These are phyloP conservation scores for Acanthamoeba royreba DNA, from an alignment of 208 protist genomes.

Conservation along the genomic window DNA sequence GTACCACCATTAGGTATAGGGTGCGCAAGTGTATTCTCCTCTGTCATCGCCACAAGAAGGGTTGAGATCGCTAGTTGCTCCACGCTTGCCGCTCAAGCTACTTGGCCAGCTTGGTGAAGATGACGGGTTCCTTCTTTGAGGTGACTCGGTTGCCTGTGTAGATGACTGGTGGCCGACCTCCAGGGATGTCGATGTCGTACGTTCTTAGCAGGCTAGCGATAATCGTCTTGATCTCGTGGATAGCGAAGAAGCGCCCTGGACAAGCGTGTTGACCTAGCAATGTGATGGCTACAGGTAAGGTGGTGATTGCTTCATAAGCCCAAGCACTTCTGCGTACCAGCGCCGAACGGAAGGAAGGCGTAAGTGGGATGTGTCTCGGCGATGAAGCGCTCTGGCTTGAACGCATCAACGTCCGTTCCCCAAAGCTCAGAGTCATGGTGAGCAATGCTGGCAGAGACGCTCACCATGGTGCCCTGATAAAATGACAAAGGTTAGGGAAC, in stretches of 20 bases:
- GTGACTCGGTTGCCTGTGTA: not conserved
- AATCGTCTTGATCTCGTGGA: conserved; percentile 29
- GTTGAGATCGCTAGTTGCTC: too few species aligned
- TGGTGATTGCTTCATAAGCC: not conserved
- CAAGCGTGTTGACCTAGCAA: not conserved
- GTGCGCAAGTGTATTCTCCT: too few species aligned
- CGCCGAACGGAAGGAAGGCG: not conserved
- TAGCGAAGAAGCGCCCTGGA: not conserved
- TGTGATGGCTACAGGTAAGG: not conserved
- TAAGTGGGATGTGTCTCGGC: not conserved
- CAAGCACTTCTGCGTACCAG: not conserved
- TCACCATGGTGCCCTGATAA: not conserved
- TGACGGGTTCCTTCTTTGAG: not conserved
- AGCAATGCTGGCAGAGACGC: not conserved
- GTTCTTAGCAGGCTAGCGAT: not conserved
- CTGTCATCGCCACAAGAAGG: too few species aligned
- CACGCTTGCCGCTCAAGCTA: too few species aligned
- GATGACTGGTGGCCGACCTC: not conserved
- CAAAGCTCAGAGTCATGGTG: not conserved
- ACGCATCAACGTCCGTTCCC: not conserved
- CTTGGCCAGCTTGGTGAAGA: not conserved
- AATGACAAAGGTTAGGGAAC: not conserved
- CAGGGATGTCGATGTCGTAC: conserved; percentile 3
- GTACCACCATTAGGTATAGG: too few species aligned
- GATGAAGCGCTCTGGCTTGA: conserved; percentile 6